Evolutionary conservation across 208 protist species (phyloP).

Genomic region (Leptomonas seymouri): DNA sequence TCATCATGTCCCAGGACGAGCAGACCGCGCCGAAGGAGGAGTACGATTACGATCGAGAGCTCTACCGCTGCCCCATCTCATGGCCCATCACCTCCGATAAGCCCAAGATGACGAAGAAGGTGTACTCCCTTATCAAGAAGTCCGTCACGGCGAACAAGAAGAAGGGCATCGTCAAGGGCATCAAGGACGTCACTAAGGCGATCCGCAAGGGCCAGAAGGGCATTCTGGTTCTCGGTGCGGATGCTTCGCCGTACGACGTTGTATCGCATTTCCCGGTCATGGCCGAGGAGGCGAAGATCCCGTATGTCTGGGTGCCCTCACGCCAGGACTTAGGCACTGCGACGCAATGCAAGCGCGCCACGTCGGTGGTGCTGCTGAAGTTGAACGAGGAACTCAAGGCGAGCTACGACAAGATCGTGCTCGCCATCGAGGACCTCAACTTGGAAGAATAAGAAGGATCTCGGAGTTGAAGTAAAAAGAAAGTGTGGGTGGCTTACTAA

Average conservation of each 20-base stretch:
- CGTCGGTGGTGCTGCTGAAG: conserved; percentile 93
- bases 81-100: conserved; percentile 90
- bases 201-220: conserved; percentile 93
- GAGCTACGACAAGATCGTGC: conserved; percentile 90
- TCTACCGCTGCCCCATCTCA: conserved; percentile 93
- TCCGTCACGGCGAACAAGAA: conserved; percentile 91
- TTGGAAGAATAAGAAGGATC: conserved; percentile 46
- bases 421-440: conserved; percentile 90
- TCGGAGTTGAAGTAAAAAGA: not conserved
- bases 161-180: conserved; percentile 90
- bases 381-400: conserved; percentile 71
- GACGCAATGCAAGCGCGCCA: conserved; percentile 94
- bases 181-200: conserved; percentile 95
- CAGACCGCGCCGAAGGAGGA: conserved; percentile 51
- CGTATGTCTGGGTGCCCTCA: conserved; percentile 94
- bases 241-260: conserved; percentile 93
- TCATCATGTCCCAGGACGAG: conserved; percentile 60
- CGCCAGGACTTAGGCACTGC: conserved; percentile 92
- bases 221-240: conserved; percentile 90
- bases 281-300: conserved; percentile 92
- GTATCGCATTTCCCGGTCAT: conserved; percentile 94
- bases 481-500: too few relatives aligned
- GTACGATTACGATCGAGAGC: conserved; percentile 93
- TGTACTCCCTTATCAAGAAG: conserved; percentile 94
- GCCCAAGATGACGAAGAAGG: conserved; percentile 96